Evolutionary conservation across 805 yeast genomes (phyloP), one percentile per base, ranked within the genome.

Genomic region (Sugiyamaella smithiae): DNA sequence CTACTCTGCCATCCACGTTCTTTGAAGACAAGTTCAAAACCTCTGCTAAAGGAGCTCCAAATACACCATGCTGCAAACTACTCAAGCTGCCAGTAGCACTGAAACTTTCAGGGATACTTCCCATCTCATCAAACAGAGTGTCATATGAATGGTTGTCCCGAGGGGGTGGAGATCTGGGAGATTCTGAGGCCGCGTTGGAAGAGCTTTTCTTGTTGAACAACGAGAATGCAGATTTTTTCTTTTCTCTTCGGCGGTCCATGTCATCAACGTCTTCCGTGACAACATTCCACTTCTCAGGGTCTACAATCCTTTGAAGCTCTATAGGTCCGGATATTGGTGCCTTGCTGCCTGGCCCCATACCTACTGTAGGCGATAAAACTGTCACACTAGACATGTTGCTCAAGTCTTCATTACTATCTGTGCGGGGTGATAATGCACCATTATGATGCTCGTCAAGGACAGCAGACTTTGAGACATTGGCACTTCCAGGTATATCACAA

Each of bases 31-130:
- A 58, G 16, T 71, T 68, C 36, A 73, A 66, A 0, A 84, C 82
- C 14, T 71, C 74, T 2, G 67, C 68, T 23, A 88, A 57, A 0
- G 83, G 77, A n/a, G 80, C 70, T 0, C 90, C 93, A 69, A 88
- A 88, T 1, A 85, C 69, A 11, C 38, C 38, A 35, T 35, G 22
- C 22, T 4, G 3, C 3, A 16, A 3, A 12, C 16, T 19, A 4
- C 11, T 12, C 9, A 19, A 16, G 20, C 22, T 19, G 22, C 38
- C 38, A 35, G 22, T 19, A 5, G 22, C 22, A 16, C 19, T 35
- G 22, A 12, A 11, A 12, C 22, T 35, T 20, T 35, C 38, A 9
- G 38, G 22, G 6, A 19, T 19, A 4, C 38, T 20, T 3, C 6
- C 8, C 5, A 4, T 16, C 22, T 35, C 38, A 5, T 35, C 38